Base-by-base conservation (phyloP, 1,284 basidiomycete genomes). In the Trametes pubescens region DNA sequence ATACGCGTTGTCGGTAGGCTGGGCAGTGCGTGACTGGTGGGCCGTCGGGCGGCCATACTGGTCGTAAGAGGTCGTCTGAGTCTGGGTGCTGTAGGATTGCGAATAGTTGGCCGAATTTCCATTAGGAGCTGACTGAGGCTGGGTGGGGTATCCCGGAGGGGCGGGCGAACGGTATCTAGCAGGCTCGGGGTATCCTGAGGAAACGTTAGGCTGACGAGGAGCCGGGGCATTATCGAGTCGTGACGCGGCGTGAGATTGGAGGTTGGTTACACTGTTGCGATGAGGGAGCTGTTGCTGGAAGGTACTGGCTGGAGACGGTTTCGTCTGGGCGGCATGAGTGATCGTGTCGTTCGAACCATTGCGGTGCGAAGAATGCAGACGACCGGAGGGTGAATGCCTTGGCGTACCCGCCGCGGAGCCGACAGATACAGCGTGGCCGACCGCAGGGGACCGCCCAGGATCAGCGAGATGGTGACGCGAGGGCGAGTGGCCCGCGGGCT, bases 291-390 rank as follows among this genome's bases (percentile, higher is more conserved):
- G 73, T 38, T 68, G 65, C n/a, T 66, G 61, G 37, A 62, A 47
- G 44, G 67, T 62, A 22, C 66, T 61, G 43, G 69, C 66, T 18
- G 73, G 73, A 18, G 72, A 73, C 4, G 71, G 67, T 52, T 70
- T 73, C 37, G 66, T 57, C 8, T 60, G 63, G 6, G 63, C 60
- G 24, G 65, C 49, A n/a, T 72, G 73, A n/a, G 69, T 59, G 14
- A 76, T 74, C 11, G 75, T 76, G 43, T 76, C 75, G 53, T 68
- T 73, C 16, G 75, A 76, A 13, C 74, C 74, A 52, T 75, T 75
- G 44, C 74, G 73, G 38, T 73, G 71, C 26, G 69, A 59, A 22
- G 69, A 59, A 22, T 71, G 70, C 49, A 76, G 57, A n/a, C 73
- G 72, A 4, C 57, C 59, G 14, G 72, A 72, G 0, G 75, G 65